Percentiles rank a stretch among this genome's conserved stretches.
phyloP scores from a whole-genome alignment of 78 protist species.

The Mastigamoeba balamuthi region DNA sequence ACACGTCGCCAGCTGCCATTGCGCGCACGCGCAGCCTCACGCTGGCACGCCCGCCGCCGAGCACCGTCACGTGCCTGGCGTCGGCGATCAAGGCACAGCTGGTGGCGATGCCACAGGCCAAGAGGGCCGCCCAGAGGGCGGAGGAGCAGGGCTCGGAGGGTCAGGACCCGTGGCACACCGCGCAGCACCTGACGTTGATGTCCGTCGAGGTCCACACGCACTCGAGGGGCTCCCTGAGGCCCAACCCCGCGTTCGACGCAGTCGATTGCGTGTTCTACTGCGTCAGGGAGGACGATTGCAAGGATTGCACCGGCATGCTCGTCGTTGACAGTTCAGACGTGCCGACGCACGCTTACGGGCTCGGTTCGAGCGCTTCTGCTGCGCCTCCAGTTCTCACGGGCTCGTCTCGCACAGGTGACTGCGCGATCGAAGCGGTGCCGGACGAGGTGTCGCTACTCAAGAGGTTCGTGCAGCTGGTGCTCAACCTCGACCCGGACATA shows the following conservation, averaged over 20 bases:
- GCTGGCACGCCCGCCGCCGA: too few relatives aligned
- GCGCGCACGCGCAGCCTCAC: too few relatives aligned
- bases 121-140: too few relatives aligned
- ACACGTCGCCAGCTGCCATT: too few relatives aligned
- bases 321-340: conserved; percentile 5
- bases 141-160: too few relatives aligned
- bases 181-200: conserved; percentile 34
- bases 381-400: background rate
- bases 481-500: conserved; percentile 66
- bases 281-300: conserved; percentile 31
- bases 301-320: conserved; percentile 32
- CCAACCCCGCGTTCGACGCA: conserved; percentile 40
- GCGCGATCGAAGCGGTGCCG: background rate
- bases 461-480: conserved; percentile 24
- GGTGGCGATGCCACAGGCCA: too few relatives aligned
- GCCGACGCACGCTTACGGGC: background rate
- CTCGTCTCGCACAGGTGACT: background rate
- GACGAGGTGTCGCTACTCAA: conserved; percentile 31
- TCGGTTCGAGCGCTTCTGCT: background rate
- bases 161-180: background rate
- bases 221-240: conserved; percentile 12
- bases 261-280: conserved; percentile 21
- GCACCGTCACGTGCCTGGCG: background rate
- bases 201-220: conserved; percentile 41
- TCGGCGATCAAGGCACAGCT: background rate